A percentile compares a stretch with the other conserved stretches of the same genome.
These are phyloP conservation scores for Cucumis cinereus DNA, from an alignment of 306 rosid species.

Conservation along the genomic window DNA sequence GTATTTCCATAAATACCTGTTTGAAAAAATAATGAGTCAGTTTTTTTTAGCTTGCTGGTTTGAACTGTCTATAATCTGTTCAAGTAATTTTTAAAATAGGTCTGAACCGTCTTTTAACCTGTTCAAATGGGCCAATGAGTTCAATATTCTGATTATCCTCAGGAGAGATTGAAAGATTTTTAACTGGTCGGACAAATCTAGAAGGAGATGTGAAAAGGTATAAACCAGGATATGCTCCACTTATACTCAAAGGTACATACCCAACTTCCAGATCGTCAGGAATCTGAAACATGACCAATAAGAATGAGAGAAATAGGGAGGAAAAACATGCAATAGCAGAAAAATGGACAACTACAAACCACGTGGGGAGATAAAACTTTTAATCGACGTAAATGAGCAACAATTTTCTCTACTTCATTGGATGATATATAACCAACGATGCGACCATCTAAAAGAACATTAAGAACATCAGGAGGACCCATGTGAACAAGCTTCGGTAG, in stretches of 20 bases:
- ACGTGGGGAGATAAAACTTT: constrained; percentile 49
- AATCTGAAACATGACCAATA: constrained; percentile 42
- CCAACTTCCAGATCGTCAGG: constrained; percentile 90
- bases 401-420: constrained; percentile 66
- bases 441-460: constrained; percentile 76
- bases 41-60: neutral
- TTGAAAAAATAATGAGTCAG: neutral
- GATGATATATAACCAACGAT: constrained; percentile 60
- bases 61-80: neutral
- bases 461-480: constrained; percentile 71
- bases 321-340: neutral
- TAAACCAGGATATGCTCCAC: constrained; percentile 91
- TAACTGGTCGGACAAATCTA: constrained; percentile 84
- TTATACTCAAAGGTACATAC: constrained; percentile 75
- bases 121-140: constrained; percentile 95
- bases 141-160: constrained; percentile 47
- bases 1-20: constrained; percentile 90
- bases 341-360: constrained; percentile 35
- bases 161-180: constrained; percentile 49
- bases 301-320: neutral
- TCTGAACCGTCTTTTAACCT: constrained; percentile 31
- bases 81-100: neutral
- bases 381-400: constrained; percentile 51
- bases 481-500: constrained; percentile 48
- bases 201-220: constrained; percentile 66